A percentile compares a stretch with the other conserved stretches of the same genome.
phyloP scores from a whole-genome alignment of 192 early-diverging fungal species.

The Coemansia sp. region DNA sequence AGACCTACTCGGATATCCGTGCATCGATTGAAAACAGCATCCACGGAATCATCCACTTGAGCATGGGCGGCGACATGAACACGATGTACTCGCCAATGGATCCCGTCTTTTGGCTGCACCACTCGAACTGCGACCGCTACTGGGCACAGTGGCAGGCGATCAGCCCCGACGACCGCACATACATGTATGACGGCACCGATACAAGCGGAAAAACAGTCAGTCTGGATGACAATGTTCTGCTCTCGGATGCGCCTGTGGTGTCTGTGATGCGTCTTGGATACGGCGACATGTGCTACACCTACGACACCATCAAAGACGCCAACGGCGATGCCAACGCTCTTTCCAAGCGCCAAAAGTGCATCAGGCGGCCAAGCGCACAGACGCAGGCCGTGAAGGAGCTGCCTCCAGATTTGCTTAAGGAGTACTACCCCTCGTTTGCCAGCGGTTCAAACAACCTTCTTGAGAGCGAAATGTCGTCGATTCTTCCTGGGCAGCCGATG shows the following conservation, averaged over 20 bases:
- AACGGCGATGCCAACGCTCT: constrained; percentile 15
- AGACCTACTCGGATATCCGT: constrained; percentile 37
- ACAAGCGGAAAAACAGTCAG: constrained; percentile 4
- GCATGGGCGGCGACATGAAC: constrained; percentile 53
- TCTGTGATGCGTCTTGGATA: constrained; percentile 45
- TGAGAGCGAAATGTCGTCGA: constrained; percentile 34
- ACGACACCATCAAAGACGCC: constrained; percentile 42
- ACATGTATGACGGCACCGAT: constrained; percentile 44
- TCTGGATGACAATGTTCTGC: constrained; percentile 19
- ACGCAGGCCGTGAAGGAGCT: constrained; percentile 37
- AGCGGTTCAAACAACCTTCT: constrained; percentile 19
- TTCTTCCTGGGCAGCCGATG: constrained; percentile 29
- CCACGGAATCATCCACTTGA: constrained; percentile 51
- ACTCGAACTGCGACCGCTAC: constrained; percentile 60
- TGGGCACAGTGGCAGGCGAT: constrained; percentile 59
- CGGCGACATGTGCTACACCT: constrained; percentile 54
- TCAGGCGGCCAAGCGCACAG: constrained; percentile 15
- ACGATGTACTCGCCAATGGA: constrained; percentile 58
- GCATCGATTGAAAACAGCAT: constrained; percentile 41
- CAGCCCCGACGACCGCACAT: constrained; percentile 32
- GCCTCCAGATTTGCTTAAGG: constrained; percentile 22
- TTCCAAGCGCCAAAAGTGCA: constrained; percentile 34
- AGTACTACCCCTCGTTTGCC: constrained; percentile 44
- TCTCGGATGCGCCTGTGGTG: constrained; percentile 24
- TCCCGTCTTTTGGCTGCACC: constrained; percentile 66